A percentile compares a stretch with the other conserved stretches of the same genome.
Evolutionary conservation across 257 asterid genomes (phyloP).

Genomic region (Solanum stenotomum): DNA sequence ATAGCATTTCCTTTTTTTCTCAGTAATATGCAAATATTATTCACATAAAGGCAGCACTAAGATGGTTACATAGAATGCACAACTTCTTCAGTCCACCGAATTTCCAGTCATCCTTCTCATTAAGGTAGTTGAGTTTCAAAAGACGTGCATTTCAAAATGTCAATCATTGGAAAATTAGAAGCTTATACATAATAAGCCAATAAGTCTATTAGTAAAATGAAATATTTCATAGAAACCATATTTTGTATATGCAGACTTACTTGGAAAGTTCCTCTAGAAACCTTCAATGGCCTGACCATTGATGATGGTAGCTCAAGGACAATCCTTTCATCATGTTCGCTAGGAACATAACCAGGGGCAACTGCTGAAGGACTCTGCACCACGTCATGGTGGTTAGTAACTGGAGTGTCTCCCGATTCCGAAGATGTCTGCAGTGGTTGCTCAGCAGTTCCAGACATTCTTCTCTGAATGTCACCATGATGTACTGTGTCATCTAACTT

Average conservation of each 20-base stretch:
- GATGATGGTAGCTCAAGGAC: constrained; percentile 92
- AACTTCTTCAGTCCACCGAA: neutral
- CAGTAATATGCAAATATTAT: neutral
- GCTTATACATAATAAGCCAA: neutral
- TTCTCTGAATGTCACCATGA: constrained; percentile 30
- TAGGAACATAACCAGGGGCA: constrained; percentile 89
- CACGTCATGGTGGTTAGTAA: constrained; percentile 39
- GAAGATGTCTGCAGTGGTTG: constrained; percentile 25
- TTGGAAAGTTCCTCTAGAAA: constrained; percentile 84
- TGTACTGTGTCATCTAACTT: constrained; percentile 32
- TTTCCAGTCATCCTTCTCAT: neutral
- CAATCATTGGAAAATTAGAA: neutral
- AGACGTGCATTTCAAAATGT: neutral
- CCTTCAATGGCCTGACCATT: constrained; percentile 86
- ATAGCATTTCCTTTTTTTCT: neutral
- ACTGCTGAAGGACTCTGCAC: constrained; percentile 40
- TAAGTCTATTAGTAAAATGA: neutral
- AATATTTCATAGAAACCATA: neutral
- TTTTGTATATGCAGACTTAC: constrained; percentile 38
- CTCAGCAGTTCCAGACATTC: constrained; percentile 40
- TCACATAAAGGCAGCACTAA: neutral
- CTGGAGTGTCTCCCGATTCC: constrained; percentile 32
- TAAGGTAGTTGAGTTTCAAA: neutral
- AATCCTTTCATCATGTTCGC: constrained; percentile 82
- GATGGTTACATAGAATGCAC: neutral